A percentile compares a stretch with the other conserved stretches of the same genome.
Conservation (phyloP, 805 yeast species). For the Debaryomyces tyrocola region DNA sequence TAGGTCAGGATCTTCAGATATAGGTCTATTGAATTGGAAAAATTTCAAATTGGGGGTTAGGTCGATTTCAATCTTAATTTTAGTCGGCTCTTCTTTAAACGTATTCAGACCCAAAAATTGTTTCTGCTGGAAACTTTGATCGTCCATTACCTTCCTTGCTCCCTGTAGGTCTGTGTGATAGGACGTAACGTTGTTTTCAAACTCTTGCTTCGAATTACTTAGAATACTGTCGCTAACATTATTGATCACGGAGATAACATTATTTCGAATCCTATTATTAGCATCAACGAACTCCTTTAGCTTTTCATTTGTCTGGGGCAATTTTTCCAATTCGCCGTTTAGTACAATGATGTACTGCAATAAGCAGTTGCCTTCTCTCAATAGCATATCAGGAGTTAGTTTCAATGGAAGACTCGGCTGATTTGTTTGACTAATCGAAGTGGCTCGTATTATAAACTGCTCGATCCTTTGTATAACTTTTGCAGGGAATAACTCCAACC, state of each 20-base stretch:
- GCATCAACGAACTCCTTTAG: constrained; percentile 6
- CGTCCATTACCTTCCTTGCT: constrained; percentile 8
- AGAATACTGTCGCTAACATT: constrained; percentile 29
- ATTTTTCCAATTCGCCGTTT: constrained; percentile 24
- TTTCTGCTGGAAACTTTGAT: constrained; percentile 16
- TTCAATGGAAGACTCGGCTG: constrained; percentile 6
- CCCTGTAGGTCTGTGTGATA: constrained; percentile 17
- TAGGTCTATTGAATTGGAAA: constrained; percentile 12
- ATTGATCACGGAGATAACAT: constrained; percentile 30
- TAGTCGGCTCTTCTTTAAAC: constrained; percentile 4
- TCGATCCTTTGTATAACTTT: constrained; percentile 32
- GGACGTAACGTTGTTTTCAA: constrained; percentile 21
- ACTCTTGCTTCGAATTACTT: constrained; percentile 22
- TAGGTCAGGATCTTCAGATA: constrained; percentile 12
- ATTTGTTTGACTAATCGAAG: constrained; percentile 18
- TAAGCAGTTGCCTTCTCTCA: constrained; percentile 36
- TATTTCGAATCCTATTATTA: constrained; percentile 24
- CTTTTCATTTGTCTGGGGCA: constrained; percentile 4
- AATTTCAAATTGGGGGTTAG: constrained; percentile 11
- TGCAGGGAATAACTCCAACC: constrained; percentile 33
- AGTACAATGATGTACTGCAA: constrained; percentile 34
- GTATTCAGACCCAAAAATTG: constrained; percentile 9
- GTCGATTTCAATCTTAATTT: constrained; percentile 13
- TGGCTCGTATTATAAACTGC: constrained; percentile 39
- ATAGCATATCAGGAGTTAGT: constrained; percentile 31